Evolutionary conservation across 2,329 filamentous ascomycete genomes (phyloP), one percentile per base, ranked within the genome.

Genomic region (Drechslerella stenobrocha): DNA sequence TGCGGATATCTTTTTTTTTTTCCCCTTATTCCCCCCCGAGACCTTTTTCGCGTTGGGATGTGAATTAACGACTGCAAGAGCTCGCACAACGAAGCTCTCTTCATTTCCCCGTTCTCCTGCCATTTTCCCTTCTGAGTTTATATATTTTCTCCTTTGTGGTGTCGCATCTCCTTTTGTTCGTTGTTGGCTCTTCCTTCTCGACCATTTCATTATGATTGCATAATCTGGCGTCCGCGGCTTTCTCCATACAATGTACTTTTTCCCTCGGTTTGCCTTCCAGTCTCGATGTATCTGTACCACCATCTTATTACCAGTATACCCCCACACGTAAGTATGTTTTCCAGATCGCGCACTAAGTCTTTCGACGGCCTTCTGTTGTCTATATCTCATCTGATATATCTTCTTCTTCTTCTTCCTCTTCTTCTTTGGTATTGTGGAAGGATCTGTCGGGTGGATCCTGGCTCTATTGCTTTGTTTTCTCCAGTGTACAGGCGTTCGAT

Each of bases 1-100:
- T 30, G 30, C 22, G 48, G 61, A 63, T 48, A 24, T 30, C 44
- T 11, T 48, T 48, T 45, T 50, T 45, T 22, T 56, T 56, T 32
- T 50, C 13, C 11, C 48, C 28, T 5, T 34, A 2, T 22, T 40
- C 30, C 40, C 42, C 26, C 15, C 40, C 23, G 44, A 23, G 46
- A 56, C 30, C 13, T 45, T 22, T 20, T 57, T 32, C 28, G 35
- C 22, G 37, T 42, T 18, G 37, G 32, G 23, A 53, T 50, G 26
- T 58, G 46, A 56, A 56, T 28, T 52, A 23, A 37, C 30, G 40
- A 56, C 37, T 37, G 52, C 60, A 61, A 51, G 34, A 52, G 51
- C 51, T 44, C 50, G 42, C 50, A 44, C 34, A 44, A 40, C 35
- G 32, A 46, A 47, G 52, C 52, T 63, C 40, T 69, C 45, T 52